Base-by-base conservation (phyloP, 139 green algal species). In the Asterochloris erici region DNA sequence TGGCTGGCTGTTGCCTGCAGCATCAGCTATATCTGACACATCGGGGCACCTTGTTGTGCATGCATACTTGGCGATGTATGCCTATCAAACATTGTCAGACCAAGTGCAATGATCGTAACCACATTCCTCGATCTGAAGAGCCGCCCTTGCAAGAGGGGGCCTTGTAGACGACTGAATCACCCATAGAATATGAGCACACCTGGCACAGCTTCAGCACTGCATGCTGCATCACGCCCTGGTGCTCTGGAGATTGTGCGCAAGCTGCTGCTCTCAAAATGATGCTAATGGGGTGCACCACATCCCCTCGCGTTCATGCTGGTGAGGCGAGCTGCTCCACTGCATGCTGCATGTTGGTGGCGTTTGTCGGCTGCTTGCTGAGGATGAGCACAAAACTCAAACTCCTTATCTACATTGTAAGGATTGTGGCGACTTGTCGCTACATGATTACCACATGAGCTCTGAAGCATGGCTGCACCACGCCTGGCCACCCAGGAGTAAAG, bases 61-160 rank as follows among this genome's bases (percentile, higher is more conserved):
- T 54, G 38, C 38, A 54, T 54, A 54, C 38, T 54, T 54, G 38
- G 38, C 38, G 6, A 10, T 54, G 38, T 54, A 54, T 54, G 38
- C 6, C 38, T 6, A 54, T 54, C 38, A 54, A 54, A 54, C 38
- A 6, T 6, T 54, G 27, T 75, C 60, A 4, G 24, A 68, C 54
- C 74, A 16, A 63, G 82, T 75, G 78, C 82, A 27, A 79, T 87
- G 89, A 93, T 90, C 83, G 84, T 71, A 88, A 87, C 85, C 64
- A 90, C 91, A 94, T 96, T 95, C 92, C 90, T 96, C 91, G 90
- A 90, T 86, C 90, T 91, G 91, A 93, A 63, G 27, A 60, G 63
- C 68, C n/a, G 60, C 74, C 73, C 38, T 54, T 6, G 38, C 38
- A 54, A 19, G 60, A 23, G 38, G 74, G 28, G 84, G 79, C 74